Percentiles rank a stretch among this genome's conserved stretches.
These are phyloP conservation scores for Bothia castanella DNA, from an alignment of 1,284 basidiomycete genomes.

Conservation along the genomic window DNA sequence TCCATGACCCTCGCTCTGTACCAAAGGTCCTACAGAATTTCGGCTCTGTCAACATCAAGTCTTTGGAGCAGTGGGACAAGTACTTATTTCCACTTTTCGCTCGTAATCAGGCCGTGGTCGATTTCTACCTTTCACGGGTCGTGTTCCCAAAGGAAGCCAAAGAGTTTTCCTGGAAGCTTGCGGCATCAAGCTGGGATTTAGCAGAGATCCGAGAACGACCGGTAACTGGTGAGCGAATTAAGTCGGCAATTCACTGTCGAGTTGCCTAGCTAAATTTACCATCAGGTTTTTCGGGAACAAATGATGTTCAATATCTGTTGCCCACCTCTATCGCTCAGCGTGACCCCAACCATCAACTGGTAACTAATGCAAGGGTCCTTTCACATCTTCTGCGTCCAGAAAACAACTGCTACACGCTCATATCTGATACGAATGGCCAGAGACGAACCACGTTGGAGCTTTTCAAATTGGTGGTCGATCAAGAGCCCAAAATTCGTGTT, in stretches of 20 bases:
- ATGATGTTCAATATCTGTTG: slow-evolving; percentile 14
- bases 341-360: slow-evolving; percentile 15
- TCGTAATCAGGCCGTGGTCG: slow-evolving; percentile 38
- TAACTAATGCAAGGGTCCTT: slow-evolving; percentile 40
- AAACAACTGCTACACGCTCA: slow-evolving; percentile 38
- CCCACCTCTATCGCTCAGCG: slow-evolving; percentile 14
- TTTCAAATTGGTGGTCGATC: slow-evolving; percentile 32
- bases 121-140: slow-evolving; percentile 43
- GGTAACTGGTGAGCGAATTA: slow-evolving; percentile 10
- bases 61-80: slow-evolving; percentile 33
- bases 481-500: slow-evolving; percentile 40
- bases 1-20: slow-evolving; percentile 24
- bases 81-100: slow-evolving; percentile 36
- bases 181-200: slow-evolving; percentile 52
- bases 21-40: not conserved
- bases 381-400: slow-evolving; percentile 42
- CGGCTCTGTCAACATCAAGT: slow-evolving; percentile 38
- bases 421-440: slow-evolving; percentile 19
- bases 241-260: not conserved
- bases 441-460: slow-evolving; percentile 32
- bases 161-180: slow-evolving; percentile 44
- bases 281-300: slow-evolving; percentile 21
- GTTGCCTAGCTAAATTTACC: no score
- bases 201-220: slow-evolving; percentile 28
- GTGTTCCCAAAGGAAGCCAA: slow-evolving; percentile 33